Percentiles rank a stretch among this genome's conserved stretches.
Conservation (phyloP, 148 eudicot species). For the Mesembryanthemum crystallinum region DNA sequence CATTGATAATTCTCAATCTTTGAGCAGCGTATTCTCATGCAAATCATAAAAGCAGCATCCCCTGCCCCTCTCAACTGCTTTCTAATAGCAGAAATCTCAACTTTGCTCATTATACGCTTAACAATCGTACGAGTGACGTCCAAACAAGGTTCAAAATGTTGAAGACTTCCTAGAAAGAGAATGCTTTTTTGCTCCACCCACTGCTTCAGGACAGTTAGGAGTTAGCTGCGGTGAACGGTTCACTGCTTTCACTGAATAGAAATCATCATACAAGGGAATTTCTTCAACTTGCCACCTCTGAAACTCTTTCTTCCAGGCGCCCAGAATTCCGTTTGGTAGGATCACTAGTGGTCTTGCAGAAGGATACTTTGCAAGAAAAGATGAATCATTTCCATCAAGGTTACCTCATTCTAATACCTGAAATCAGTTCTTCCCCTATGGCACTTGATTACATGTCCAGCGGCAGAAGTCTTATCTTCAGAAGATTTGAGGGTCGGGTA, state of each 20-base stretch:
- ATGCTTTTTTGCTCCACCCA: constrained; percentile 65
- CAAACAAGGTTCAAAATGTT: constrained; percentile 70
- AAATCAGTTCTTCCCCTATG: constrained; percentile 73
- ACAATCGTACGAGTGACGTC: constrained; percentile 44
- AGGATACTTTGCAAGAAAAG: constrained; percentile 62
- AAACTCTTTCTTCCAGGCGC: constrained; percentile 78
- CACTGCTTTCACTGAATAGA: constrained; percentile 70
- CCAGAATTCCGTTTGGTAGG: constrained; percentile 66
- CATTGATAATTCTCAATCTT: constrained; percentile 51
- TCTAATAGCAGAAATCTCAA: constrained; percentile 31
- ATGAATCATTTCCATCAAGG: constrained; percentile 19
- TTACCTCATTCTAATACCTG: constrained; percentile 95
- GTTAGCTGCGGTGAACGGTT: constrained; percentile 61
- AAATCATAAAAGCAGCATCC: constrained; percentile 55
- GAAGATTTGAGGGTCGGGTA: constrained; percentile 47
- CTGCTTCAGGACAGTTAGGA: constrained; percentile 59
- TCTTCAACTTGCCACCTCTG: constrained; percentile 76
- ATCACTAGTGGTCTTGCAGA: constrained; percentile 70
- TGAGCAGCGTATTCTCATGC: constrained; percentile 57
- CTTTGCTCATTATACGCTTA: constrained; percentile 54
- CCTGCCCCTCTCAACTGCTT: constrained; percentile 34
- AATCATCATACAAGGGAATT: constrained; percentile 58
- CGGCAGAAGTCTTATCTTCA: constrained; percentile 64
- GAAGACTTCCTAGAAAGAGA: constrained; percentile 75
- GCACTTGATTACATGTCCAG: constrained; percentile 62